Evolutionary conservation across 495 filamentous ascomycete species (phyloP).

Genomic region (Aspergillus coremiiformis): DNA sequence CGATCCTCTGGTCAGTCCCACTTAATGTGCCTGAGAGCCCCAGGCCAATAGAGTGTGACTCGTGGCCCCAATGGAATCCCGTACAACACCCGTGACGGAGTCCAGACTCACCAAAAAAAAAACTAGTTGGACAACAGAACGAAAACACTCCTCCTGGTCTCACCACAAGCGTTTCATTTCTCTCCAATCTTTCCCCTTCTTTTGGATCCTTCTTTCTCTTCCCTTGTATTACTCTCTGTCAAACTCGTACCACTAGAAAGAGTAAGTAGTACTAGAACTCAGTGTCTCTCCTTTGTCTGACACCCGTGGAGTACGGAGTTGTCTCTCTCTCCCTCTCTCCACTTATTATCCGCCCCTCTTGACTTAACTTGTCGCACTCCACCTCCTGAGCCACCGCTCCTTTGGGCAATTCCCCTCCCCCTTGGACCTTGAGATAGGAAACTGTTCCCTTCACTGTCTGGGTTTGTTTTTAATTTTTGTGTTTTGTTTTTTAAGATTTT

Average conservation of each 20-base stretch:
- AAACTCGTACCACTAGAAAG: no score
- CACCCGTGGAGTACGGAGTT: slow-evolving; percentile 1
- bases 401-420: slow-evolving; percentile 14
- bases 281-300: background rate
- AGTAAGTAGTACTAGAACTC: no score
- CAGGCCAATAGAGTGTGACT: background rate
- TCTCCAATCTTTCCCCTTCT: background rate
- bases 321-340: background rate
- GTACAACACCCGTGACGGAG: no score
- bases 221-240: background rate
- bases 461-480: no score
- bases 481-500: no score
- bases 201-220: background rate
- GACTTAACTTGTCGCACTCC: slow-evolving; percentile 3
- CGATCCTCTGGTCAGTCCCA: background rate
- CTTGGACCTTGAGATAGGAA: background rate
- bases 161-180: background rate
- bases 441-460: no score
- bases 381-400: slow-evolving; percentile 35
- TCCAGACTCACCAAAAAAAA: slow-evolving; percentile 1
- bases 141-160: background rate
- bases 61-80: background rate
- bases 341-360: background rate
- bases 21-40: background rate
- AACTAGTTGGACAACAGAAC: background rate